A percentile compares a stretch with the other conserved stretches of the same genome.
These are phyloP conservation scores for Cydonia oblonga DNA, from an alignment of 331 rosid species.

Conservation along the genomic window DNA sequence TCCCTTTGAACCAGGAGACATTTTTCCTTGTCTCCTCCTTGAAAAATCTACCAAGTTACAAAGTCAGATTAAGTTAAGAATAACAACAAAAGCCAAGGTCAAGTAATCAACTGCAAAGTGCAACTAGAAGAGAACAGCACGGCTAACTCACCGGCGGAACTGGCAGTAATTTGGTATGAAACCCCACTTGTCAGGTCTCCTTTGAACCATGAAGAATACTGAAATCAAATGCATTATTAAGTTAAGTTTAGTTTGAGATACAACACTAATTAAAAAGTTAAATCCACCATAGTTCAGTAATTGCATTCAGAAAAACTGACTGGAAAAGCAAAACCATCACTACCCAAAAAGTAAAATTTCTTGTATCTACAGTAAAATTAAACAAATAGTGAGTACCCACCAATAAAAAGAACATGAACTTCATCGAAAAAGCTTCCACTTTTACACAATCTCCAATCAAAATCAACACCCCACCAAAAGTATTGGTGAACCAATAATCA, in stretches of 20 bases:
- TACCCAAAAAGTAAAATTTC: neutral
- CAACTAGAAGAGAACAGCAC: neutral
- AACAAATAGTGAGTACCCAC: neutral
- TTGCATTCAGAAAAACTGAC: neutral
- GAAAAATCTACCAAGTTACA: slow-evolving; percentile 45
- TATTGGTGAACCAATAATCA: neutral
- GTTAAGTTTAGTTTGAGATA: slow-evolving; percentile 6
- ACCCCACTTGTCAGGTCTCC: slow-evolving; percentile 32
- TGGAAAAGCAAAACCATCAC: neutral
- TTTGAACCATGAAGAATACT: slow-evolving; percentile 47
- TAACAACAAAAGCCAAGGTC: neutral
- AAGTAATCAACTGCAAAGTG: neutral
- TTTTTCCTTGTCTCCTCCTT: slow-evolving; percentile 45
- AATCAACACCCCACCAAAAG: neutral
- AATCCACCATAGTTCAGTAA: neutral
- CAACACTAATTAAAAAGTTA: neutral
- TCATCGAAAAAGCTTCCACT: neutral
- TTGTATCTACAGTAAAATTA: neutral
- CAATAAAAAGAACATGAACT: neutral
- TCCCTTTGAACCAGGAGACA: slow-evolving; percentile 42
- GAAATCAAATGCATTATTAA: slow-evolving; percentile 14
- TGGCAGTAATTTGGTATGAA: slow-evolving; percentile 34
- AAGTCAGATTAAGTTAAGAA: neutral
- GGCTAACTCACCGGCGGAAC: slow-evolving; percentile 51
- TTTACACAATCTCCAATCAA: neutral